Evolutionary conservation across 345 rosid genomes (phyloP).

Genomic region (Cochlearia excelsa): DNA sequence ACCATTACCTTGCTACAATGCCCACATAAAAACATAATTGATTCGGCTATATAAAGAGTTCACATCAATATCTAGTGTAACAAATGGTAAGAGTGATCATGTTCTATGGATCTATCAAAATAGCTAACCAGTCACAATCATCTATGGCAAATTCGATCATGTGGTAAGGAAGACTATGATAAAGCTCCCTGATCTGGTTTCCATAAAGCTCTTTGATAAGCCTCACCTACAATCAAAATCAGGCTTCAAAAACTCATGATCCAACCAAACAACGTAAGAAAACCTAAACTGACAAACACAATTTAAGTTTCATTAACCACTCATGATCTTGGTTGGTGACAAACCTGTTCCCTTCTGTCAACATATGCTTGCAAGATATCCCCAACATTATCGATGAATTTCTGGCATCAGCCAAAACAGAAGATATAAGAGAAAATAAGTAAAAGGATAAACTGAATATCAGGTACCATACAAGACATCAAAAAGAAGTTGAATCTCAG

Average conservation of each 20-base stretch:
- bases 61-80: background rate
- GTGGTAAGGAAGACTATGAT: constrained; percentile 92
- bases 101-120: constrained; percentile 10
- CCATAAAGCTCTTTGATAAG: constrained; percentile 90
- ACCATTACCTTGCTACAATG: constrained; percentile 73
- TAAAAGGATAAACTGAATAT: constrained; percentile 6
- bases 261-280: constrained; percentile 3
- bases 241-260: constrained; percentile 6
- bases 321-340: constrained; percentile 15
- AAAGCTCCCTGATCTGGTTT: constrained; percentile 83
- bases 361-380: constrained; percentile 87
- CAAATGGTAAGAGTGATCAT: background rate
- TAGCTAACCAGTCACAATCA: constrained; percentile 74
- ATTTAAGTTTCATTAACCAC: constrained; percentile 11
- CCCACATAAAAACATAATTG: constrained; percentile 23
- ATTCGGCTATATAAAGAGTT: background rate
- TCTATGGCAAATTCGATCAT: constrained; percentile 78
- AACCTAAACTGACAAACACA: constrained; percentile 3
- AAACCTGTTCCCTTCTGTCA: constrained; percentile 93
- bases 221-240: constrained; percentile 59
- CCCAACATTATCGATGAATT: constrained; percentile 84
- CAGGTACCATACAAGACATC: constrained; percentile 10
- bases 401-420: constrained; percentile 47
- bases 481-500: constrained; percentile 14
- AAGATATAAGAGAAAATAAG: constrained; percentile 11